Percentiles rank a stretch among this genome's conserved stretches.
Conservation (phyloP, 371 early-diverging fungal genomes). For the Neoconidiobolus thromboides region DNA sequence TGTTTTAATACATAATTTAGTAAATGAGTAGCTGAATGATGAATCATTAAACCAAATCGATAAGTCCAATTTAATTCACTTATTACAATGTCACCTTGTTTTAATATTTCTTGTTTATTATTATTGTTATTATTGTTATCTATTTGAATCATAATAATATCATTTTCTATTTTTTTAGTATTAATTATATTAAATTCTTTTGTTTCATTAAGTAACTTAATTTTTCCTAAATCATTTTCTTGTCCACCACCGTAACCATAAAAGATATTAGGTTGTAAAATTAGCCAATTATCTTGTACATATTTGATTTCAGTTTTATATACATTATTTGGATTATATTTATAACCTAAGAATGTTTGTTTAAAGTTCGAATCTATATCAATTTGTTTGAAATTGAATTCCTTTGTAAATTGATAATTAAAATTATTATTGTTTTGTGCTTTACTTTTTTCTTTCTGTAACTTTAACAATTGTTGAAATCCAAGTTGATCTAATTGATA, state of each 20-base stretch:
- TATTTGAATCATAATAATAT: too few species aligned
- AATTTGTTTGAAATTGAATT: neutral
- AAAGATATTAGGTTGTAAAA: conserved; percentile 52
- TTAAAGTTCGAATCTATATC: neutral
- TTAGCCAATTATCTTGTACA: conserved; percentile 17
- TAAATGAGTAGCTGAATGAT: conserved; percentile 64
- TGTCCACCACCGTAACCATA: conserved; percentile 62
- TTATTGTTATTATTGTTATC: too few species aligned
- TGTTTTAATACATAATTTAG: conserved; percentile 44
- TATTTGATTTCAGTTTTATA: neutral
- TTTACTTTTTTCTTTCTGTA: neutral
- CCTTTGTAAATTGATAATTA: neutral
- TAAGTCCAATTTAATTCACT: conserved; percentile 27
- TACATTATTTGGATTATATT: neutral
- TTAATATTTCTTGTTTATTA: neutral
- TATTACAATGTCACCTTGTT: conserved; percentile 18
- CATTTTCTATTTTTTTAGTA: neutral
- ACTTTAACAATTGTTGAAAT: neutral
- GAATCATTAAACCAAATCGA: conserved; percentile 39
- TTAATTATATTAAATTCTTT: conserved; percentile 8
- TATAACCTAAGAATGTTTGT: neutral
- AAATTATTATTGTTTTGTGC: neutral
- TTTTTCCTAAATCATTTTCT: conserved; percentile 33
- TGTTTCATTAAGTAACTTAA: conserved; percentile 18
- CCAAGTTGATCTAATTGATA: conserved; percentile 35